A percentile compares a stretch with the other conserved stretches of the same genome.
Evolutionary conservation across 257 asterid genomes (phyloP).

Genomic region (Primulina eburnea): DNA sequence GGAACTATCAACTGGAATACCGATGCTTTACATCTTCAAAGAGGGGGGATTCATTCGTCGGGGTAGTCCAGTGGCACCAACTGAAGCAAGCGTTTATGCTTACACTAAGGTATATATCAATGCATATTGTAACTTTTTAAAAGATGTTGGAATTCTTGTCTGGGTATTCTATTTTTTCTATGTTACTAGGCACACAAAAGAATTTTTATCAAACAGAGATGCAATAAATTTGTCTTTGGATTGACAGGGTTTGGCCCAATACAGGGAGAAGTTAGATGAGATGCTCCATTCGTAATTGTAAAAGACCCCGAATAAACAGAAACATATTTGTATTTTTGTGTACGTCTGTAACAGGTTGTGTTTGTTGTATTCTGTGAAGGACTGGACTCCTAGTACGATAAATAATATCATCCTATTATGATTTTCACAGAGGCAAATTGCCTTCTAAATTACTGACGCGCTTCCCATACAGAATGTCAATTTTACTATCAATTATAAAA

Average conservation of each 20-base stretch:
- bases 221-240: constrained; percentile 1
- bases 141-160: not conserved
- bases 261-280: constrained; percentile 84
- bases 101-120: constrained; percentile 70
- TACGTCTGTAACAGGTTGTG: not conserved
- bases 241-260: constrained; percentile 75
- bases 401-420: too few species aligned
- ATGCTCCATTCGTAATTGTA: constrained; percentile 37
- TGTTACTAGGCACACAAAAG: not conserved
- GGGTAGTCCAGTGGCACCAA: constrained; percentile 94
- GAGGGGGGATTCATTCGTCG: constrained; percentile 83
- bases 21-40: constrained; percentile 93
- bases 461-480: too few species aligned
- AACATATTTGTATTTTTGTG: too few species aligned
- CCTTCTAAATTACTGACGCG: too few species aligned
- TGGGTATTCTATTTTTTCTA: too few species aligned
- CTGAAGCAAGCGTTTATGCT: constrained; percentile 90
- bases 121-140: not conserved
- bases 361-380: not conserved
- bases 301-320: not conserved
- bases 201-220: too few species aligned
- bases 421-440: too few species aligned
- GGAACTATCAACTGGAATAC: constrained; percentile 95
- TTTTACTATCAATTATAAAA: too few species aligned
- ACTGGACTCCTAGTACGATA: not conserved